Base-by-base conservation (phyloP, 83 land plant species). In the Picea abies region DNA sequence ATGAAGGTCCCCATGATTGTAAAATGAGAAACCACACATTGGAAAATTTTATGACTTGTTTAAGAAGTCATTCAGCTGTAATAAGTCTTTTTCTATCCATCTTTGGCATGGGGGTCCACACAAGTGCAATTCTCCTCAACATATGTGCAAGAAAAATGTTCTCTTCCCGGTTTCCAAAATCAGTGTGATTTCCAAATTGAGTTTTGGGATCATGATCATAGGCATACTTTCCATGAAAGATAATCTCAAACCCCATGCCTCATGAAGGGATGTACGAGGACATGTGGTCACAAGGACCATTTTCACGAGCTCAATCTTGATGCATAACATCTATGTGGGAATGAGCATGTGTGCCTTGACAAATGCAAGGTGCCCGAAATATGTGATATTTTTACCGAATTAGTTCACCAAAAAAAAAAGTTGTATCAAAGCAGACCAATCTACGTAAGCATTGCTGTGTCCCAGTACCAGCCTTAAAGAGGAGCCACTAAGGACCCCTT, bases 1-100 rank as follows among this genome's bases (percentile, higher is more conserved):
- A 88, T 66, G 82, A 75, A 47, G 90, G 90, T 9, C 35, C 64
- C 11, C 88, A 88, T 39, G 83, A 85, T 67, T 87, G 89, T 37
- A 78, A 83, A 63, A 35, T 19, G 32, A 83, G 44, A 61, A 63
- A 49, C 11, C 88, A 86, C 25, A 86, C 88, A 4, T 88, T 66
- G 41, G 78, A 0, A 7, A 49, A 49, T 7, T 16, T 3, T 88
- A 80, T 75, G 4, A 1, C 66, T 70, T 73, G 0, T 52, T 3
- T 25, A 82, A 29, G 11, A 65, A 20, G 19, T 44, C 88, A 0
- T 85, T 82, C 0, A 85, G 83, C 71, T 88, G 88, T 32, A 85
- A 85, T 63, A 35, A 71, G 76, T 7, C 0, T 4, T 88, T 85
- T 29, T 61, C 80, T 32, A 12, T 73, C 6, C 73, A 63, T 26